Percentiles rank a stretch among this genome's conserved stretches.
Conservation (phyloP, 352 stramenopile species). For the Phytophthora capsici region DNA sequence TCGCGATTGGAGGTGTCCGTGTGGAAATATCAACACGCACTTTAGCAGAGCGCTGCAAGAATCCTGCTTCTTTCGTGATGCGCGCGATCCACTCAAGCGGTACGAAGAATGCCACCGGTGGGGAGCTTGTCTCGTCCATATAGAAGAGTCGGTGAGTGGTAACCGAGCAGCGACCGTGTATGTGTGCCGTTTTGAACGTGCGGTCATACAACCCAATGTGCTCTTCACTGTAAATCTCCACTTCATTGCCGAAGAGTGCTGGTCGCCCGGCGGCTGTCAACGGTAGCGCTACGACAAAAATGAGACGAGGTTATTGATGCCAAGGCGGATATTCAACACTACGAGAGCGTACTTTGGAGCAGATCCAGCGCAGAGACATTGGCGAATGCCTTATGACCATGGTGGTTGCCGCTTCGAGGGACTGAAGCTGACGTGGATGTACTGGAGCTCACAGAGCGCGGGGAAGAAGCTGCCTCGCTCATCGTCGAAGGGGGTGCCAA, state of each 20-base stretch:
- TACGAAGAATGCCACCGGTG: conserved; percentile 68
- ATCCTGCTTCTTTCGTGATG: conserved; percentile 82
- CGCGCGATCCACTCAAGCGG: conserved; percentile 76
- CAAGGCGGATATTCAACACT: background rate
- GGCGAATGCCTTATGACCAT: conserved; percentile 16
- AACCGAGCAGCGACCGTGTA: conserved; percentile 74
- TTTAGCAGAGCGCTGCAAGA: conserved; percentile 86
- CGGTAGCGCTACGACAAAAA: conserved; percentile 52
- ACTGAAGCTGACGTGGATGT: conserved; percentile 11
- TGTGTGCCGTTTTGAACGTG: conserved; percentile 76
- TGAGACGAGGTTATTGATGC: conserved; percentile 8
- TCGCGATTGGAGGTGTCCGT: conserved; percentile 41
- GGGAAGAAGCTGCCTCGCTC: conserved; percentile 41
- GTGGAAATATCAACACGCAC: conserved; percentile 76
- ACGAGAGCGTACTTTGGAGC: conserved; percentile 58
- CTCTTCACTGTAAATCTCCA: conserved; percentile 90
- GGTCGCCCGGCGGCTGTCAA: conserved; percentile 76
- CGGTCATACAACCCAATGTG: conserved; percentile 87
- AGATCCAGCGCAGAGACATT: conserved; percentile 65
- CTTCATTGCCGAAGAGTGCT: conserved; percentile 76
- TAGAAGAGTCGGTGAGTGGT: conserved; percentile 89
- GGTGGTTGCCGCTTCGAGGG: conserved; percentile 8
- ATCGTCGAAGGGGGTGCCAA: conserved; percentile 17
- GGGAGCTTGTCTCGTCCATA: conserved; percentile 62
- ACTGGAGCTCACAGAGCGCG: conserved; percentile 32